Evolutionary conservation across 208 protist genomes (phyloP).

Genomic region (Wallacemonas sp.): DNA sequence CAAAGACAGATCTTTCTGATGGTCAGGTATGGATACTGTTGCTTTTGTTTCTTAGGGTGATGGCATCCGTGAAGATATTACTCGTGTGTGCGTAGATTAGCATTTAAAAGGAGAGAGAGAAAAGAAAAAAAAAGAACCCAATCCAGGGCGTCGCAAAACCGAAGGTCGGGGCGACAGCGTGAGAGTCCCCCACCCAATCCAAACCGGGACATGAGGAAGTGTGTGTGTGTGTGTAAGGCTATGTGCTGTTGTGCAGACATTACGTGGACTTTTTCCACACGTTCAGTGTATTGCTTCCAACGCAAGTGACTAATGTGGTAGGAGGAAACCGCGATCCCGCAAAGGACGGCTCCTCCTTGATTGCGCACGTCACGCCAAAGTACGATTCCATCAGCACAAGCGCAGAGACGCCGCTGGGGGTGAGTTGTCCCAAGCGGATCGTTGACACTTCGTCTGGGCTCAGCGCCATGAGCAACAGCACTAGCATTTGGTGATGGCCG

Average conservation of each 20-base stretch:
- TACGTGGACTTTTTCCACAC: conserved; percentile 85
- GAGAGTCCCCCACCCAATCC: too few species aligned
- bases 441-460: conserved; percentile 91
- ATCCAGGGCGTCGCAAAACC: too few species aligned
- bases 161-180: too few species aligned
- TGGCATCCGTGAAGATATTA: not conserved
- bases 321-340: conserved; percentile 43
- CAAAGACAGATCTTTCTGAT: too few species aligned
- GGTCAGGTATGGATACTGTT: conserved; percentile 6
- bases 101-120: conserved; percentile 22
- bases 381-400: conserved; percentile 86
- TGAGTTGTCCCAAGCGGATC: conserved; percentile 85
- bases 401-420: conserved; percentile 63
- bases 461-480: conserved; percentile 91
- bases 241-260: not conserved
- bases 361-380: conserved; percentile 83
- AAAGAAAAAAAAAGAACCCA: conserved; percentile 18
- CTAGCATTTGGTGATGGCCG: conserved; percentile 86
- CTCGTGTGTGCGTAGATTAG: conserved; percentile 6
- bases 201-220: too few species aligned
- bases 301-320: conserved; percentile 83
- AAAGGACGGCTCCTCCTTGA: conserved; percentile 74
- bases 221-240: too few species aligned
- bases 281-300: conserved; percentile 85
- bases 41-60: conserved; percentile 9